phyloP scores from a whole-genome alignment of 1,139 yeast species.

The Lipomyces yarrowii region DNA sequence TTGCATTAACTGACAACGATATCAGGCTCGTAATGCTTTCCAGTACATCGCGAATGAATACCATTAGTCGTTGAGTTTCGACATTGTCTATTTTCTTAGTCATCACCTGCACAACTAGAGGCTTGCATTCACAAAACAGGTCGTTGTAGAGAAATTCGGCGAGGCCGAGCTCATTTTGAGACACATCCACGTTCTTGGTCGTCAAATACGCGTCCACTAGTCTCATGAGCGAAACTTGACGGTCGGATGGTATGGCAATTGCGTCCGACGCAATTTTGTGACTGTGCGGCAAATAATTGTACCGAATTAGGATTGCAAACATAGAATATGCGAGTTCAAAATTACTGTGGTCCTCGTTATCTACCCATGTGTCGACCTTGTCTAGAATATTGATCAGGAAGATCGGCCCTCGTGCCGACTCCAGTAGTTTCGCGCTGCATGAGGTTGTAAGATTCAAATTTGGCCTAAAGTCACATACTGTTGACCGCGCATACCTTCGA shows the following conservation, averaged over 20 bases:
- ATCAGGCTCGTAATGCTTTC: slow-evolving; percentile 14
- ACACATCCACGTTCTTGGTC: neutral
- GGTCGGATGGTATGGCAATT: slow-evolving; percentile 8
- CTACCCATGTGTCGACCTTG: slow-evolving; percentile 16
- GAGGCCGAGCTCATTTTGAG: slow-evolving; percentile 1
- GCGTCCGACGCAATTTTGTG: neutral
- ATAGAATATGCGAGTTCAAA: slow-evolving; percentile 21
- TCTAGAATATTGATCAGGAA: slow-evolving; percentile 4
- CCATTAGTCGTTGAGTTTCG: slow-evolving; percentile 5
- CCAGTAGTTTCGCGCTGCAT: slow-evolving; percentile 7
- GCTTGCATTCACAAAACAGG: slow-evolving; percentile 16
- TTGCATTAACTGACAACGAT: neutral
- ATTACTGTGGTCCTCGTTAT: slow-evolving; percentile 5
- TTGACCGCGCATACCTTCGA: slow-evolving; percentile 11
- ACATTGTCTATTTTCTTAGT: slow-evolving; percentile 9
- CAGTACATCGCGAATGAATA: slow-evolving; percentile 8
- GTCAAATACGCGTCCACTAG: slow-evolving; percentile 24
- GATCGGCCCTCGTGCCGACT: slow-evolving; percentile 4
- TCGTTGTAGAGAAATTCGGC: slow-evolving; percentile 13
- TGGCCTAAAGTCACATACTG: neutral
- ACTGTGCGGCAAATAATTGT: slow-evolving; percentile 9
- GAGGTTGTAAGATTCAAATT: neutral
- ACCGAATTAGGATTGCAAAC: slow-evolving; percentile 6
- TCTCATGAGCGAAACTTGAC: slow-evolving; percentile 18
- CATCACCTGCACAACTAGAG: slow-evolving; percentile 21